phyloP scores from a whole-genome alignment of 306 rosid genomes.

The Pterocarpus macrocarpus region DNA sequence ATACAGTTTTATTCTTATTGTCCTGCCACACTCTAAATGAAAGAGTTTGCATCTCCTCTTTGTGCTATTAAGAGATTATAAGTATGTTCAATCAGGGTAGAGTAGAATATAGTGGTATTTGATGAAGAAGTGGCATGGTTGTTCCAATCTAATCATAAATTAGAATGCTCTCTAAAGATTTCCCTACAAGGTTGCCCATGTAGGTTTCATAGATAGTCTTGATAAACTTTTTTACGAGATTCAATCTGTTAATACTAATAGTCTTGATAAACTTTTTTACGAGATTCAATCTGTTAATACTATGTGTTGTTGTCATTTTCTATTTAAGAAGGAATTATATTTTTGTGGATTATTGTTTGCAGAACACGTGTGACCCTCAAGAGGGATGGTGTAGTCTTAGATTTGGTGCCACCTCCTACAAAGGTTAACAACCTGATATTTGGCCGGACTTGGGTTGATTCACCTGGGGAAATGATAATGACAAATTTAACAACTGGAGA shows the following conservation, averaged over 20 bases:
- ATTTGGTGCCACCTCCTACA: constrained; percentile 93
- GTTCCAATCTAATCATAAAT: constrained; percentile 36
- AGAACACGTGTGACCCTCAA: constrained; percentile 89
- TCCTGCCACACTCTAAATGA: constrained; percentile 22
- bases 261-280: constrained; percentile 18
- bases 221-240: constrained; percentile 15
- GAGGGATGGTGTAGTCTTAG: constrained; percentile 81
- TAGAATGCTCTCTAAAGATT: constrained; percentile 39
- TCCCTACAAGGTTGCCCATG: constrained; percentile 23
- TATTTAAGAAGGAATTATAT: constrained; percentile 27
- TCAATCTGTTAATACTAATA: constrained; percentile 1
- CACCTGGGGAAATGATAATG: constrained; percentile 95
- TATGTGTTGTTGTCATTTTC: constrained; percentile 26
- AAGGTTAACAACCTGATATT: constrained; percentile 93
- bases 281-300: neutral
- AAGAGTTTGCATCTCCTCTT: constrained; percentile 34
- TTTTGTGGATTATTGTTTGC: constrained; percentile 48
- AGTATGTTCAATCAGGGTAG: constrained; percentile 34
- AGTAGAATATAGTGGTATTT: constrained; percentile 23
- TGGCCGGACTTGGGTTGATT: constrained; percentile 96
- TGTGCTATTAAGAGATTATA: constrained; percentile 24
- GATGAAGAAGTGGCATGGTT: constrained; percentile 28
- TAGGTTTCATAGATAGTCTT: constrained; percentile 28
- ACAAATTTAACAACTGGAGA: constrained; percentile 86
- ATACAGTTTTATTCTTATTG: constrained; percentile 16